Evolutionary conservation across 768 basidiomycete species (phyloP).

Genomic region (Ramaria rubella): DNA sequence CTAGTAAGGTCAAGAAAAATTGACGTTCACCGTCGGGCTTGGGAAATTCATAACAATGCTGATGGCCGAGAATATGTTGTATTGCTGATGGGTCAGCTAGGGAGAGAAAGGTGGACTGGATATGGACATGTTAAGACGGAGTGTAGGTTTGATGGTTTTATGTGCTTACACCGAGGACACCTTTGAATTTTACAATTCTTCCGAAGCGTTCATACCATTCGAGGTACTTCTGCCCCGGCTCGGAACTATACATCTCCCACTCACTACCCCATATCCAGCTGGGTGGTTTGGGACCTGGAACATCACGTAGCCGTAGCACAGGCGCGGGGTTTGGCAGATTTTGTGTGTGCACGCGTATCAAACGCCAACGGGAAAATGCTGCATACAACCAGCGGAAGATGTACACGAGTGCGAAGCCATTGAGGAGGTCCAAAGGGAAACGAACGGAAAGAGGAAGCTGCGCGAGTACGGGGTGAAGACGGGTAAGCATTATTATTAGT

Average conservation of each 20-base stretch:
- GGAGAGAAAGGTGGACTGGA: slow-evolving; percentile 52
- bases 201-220: slow-evolving; percentile 51
- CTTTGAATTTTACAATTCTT: slow-evolving; percentile 47
- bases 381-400: not conserved
- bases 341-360: not conserved
- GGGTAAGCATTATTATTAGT: slow-evolving; percentile 1
- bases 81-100: slow-evolving; percentile 52
- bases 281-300: slow-evolving; percentile 45
- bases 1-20: slow-evolving; percentile 44
- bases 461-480: not conserved
- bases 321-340: not conserved
- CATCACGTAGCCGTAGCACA: slow-evolving; percentile 28
- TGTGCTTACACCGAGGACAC: slow-evolving; percentile 47
- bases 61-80: slow-evolving; percentile 42
- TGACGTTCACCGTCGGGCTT: slow-evolving; percentile 57
- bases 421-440: slow-evolving; percentile 4
- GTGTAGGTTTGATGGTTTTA: slow-evolving; percentile 7
- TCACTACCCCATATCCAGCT: slow-evolving; percentile 60
- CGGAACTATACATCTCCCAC: slow-evolving; percentile 48
- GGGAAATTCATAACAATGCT: slow-evolving; percentile 51
- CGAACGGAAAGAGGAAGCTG: not conserved
- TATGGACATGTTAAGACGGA: not conserved
- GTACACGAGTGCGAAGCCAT: slow-evolving; percentile 7
- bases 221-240: slow-evolving; percentile 46
- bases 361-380: not conserved